Base-by-base conservation (phyloP, 1,284 basidiomycete species). In the Malassezia vespertilionis region DNA sequence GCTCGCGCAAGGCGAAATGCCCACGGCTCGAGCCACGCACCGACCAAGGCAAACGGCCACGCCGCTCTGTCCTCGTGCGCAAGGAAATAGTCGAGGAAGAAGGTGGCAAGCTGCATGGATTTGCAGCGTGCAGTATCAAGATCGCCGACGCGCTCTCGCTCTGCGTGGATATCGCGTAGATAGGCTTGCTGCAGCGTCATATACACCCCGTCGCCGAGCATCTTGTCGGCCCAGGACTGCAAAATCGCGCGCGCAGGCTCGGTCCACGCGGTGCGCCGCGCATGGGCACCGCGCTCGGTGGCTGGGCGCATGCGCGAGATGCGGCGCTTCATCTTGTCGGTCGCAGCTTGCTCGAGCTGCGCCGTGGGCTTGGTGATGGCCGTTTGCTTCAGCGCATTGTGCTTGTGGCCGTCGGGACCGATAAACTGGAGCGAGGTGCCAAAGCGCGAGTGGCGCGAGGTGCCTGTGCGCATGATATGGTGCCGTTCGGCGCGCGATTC, bases 31-130 rank as follows among this genome's bases (percentile, higher is more conserved):
- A 65, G 53, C 65, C 65, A 68, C 9, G 56, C 44, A 20, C 46
- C 50, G 22, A 69, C 56, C 7, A 63, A 49, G 24, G 49, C 41
- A 28, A 66, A 63, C 0, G 57, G 57, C 59, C 59, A 66, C 3
- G 51, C 35, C 23, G 26, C 26, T 10, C 14, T 28, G 12, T 21
- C 30, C 21, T 11, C 28, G 17, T 56, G 56, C 21, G 56, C 37
- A 9, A 63, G 50, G 41, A 67, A 69, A 40, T 66, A 71, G 20
- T 65, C 66, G 18, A 71, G 52, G 52, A 69, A 71, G 44, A 62
- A 71, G 14, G 53, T 43, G 14, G 54, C 59, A 9, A 67, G 43
- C 35, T 62, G 57, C 61, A 71, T 62, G 31, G 62, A 53, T 10
- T 58, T 57, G 37, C 67, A 48, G 8, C 68, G 56, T 10, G 68